A percentile compares a stretch with the other conserved stretches of the same genome.
These are phyloP conservation scores for Aegilops sharonensis DNA, from an alignment of 176 grass and related monocot species.

Conservation along the genomic window DNA sequence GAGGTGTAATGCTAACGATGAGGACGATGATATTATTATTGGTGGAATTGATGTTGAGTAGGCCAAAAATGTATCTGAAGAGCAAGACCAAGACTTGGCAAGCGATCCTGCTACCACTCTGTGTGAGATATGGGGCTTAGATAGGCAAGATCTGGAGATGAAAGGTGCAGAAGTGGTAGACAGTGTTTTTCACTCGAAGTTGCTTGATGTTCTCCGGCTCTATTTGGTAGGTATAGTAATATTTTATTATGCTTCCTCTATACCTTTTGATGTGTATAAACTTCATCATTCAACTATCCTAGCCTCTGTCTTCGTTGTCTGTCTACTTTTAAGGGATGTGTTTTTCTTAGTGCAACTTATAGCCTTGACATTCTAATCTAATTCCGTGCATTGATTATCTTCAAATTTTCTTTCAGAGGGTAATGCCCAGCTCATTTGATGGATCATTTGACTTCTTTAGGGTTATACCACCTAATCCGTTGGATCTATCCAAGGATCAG, in stretches of 20 bases:
- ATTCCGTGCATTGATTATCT: background rate
- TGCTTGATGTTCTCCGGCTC: constrained; percentile 74
- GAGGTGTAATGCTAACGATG: constrained; percentile 29
- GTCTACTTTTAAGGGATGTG: background rate
- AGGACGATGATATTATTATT: constrained; percentile 65
- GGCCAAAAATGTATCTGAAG: constrained; percentile 33
- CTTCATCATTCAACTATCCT: background rate
- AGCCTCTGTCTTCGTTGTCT: constrained; percentile 20
- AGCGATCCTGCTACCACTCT: constrained; percentile 32
- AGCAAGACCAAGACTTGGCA: constrained; percentile 34
- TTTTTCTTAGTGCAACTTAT: constrained; percentile 9
- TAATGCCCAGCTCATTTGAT: constrained; percentile 75
- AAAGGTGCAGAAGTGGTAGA: constrained; percentile 43
- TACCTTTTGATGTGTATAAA: constrained; percentile 18
- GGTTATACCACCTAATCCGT: constrained; percentile 64
- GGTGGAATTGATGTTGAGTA: constrained; percentile 57
- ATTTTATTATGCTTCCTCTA: constrained; percentile 24
- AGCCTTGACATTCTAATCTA: constrained; percentile 24
- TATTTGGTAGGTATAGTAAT: constrained; percentile 65
- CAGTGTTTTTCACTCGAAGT: constrained; percentile 71
- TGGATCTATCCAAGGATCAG: constrained; percentile 62
- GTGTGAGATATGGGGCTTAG: constrained; percentile 73
- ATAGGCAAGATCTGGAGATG: constrained; percentile 39
- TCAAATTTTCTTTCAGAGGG: constrained; percentile 40
- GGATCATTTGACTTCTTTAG: constrained; percentile 91